These are phyloP conservation scores for Penicillium sp. DNA, from an alignment of 2,329 filamentous ascomycete genomes.

Conservation along the genomic window DNA sequence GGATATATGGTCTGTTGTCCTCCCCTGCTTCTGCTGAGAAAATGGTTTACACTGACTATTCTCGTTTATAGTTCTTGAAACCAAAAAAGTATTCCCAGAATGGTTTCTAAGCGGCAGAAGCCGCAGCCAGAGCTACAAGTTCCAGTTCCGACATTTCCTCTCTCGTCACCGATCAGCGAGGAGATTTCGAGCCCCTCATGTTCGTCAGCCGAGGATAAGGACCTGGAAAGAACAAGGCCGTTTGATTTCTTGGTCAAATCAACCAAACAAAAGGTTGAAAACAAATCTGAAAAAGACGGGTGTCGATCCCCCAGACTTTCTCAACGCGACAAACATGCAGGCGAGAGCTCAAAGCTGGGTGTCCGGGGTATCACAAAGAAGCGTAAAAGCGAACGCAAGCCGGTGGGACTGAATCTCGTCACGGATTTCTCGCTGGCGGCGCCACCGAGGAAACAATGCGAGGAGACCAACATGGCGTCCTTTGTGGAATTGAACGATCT, in stretches of 20 bases:
- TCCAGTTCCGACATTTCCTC: slow-evolving; percentile 35
- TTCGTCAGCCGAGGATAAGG: slow-evolving; percentile 29
- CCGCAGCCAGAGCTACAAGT: slow-evolving; percentile 28
- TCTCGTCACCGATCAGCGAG: slow-evolving; percentile 42
- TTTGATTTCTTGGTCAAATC: slow-evolving; percentile 30
- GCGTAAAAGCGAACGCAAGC: slow-evolving; percentile 25
- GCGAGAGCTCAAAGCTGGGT: slow-evolving; percentile 12
- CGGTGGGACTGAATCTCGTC: slow-evolving; percentile 40
- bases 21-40: too few relatives aligned
- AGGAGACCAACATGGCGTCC: slow-evolving; percentile 8
- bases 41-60: too few relatives aligned
- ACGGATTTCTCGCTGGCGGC: slow-evolving; percentile 35
- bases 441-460: slow-evolving; percentile 11
- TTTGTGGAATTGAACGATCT: slow-evolving; percentile 38
- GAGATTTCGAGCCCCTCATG: slow-evolving; percentile 37
- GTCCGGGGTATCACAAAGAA: slow-evolving; percentile 17
- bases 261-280: slow-evolving; percentile 15
- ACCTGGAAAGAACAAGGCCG: slow-evolving; percentile 25
- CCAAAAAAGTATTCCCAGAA: slow-evolving; percentile 5
- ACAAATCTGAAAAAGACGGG: slow-evolving; percentile 8
- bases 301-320: slow-evolving; percentile 4
- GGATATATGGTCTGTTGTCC: too few relatives aligned
- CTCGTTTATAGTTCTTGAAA: too few relatives aligned
- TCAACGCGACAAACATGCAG: slow-evolving; percentile 4
- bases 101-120: slow-evolving; percentile 21